Conservation (phyloP, 192 early-diverging fungal species). For the Neocallimastix lanati region DNA sequence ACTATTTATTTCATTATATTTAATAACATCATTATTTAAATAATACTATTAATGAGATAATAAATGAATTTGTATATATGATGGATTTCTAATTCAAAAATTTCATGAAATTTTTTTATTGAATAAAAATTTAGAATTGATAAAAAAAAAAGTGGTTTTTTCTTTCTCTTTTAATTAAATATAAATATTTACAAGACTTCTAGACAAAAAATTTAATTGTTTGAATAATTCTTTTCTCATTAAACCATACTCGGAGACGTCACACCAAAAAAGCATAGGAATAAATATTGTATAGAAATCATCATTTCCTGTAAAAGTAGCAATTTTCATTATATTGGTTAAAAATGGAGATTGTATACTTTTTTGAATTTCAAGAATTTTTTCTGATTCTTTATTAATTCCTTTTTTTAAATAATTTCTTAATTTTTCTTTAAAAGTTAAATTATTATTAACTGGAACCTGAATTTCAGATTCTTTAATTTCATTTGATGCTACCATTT, state of each 20-base stretch:
- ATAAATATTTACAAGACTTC: not conserved
- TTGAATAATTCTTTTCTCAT: not conserved
- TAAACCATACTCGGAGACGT: not conserved
- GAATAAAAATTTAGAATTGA: too few relatives aligned
- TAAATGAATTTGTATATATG: too few relatives aligned
- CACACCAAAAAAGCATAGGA: not conserved
- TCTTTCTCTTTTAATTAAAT: too few relatives aligned
- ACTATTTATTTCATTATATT: too few relatives aligned
- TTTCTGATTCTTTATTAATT: not conserved
- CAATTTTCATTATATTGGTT: not conserved
- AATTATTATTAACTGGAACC: not conserved
- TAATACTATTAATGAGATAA: too few relatives aligned
- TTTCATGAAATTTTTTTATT: too few relatives aligned
- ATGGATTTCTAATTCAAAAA: too few relatives aligned
- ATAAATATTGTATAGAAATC: not conserved
- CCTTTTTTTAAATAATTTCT: not conserved
- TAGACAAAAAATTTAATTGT: not conserved
- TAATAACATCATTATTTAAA: too few relatives aligned
- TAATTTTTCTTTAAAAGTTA: not conserved
- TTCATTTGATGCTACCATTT: not conserved
- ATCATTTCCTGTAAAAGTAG: not conserved
- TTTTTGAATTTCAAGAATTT: not conserved
- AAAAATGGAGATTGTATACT: not conserved
- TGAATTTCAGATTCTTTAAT: not conserved
- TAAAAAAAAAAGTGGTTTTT: too few relatives aligned